Evolutionary conservation across 495 filamentous ascomycete species (phyloP).

Genomic region (Hypoxylon perforatum): DNA sequence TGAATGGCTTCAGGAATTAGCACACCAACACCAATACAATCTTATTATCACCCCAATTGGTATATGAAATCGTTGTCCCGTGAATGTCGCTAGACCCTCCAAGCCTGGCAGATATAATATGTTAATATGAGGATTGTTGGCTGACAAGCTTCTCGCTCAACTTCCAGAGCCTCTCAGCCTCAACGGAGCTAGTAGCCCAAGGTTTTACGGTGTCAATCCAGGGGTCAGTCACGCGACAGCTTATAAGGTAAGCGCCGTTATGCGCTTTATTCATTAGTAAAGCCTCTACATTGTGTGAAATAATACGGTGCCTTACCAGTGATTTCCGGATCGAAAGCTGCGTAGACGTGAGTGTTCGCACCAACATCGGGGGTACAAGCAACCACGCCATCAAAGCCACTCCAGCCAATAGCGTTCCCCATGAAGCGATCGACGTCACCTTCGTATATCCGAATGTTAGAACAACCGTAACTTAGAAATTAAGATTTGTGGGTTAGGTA

Average conservation of each 20-base stretch:
- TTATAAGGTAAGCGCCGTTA: constrained; percentile 54
- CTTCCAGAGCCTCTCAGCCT: constrained; percentile 57
- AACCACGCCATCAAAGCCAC: constrained; percentile 1
- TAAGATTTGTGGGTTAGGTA: background rate
- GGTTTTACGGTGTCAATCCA: constrained; percentile 44
- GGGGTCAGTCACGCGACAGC: constrained; percentile 52
- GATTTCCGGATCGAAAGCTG: constrained; percentile 57
- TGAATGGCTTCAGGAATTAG: no score
- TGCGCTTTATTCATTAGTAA: constrained; percentile 31
- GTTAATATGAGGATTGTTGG: constrained; percentile 39
- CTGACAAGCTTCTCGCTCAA: constrained; percentile 50
- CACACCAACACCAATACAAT: no score
- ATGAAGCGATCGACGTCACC: constrained; percentile 10
- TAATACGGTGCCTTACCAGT: constrained; percentile 36
- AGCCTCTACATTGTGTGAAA: background rate
- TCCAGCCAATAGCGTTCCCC: constrained; percentile 15
- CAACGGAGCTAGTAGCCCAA: constrained; percentile 50
- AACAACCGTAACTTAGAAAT: no score
- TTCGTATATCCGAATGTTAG: no score
- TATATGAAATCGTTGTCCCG: no score
- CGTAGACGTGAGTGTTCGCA: constrained; percentile 57
- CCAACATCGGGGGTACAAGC: constrained; percentile 47
- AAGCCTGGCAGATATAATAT: no score
- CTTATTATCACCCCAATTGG: no score
- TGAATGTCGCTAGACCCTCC: no score